phyloP scores from a whole-genome alignment of 1,284 basidiomycete genomes.

The Xerocomus amazonicus region DNA sequence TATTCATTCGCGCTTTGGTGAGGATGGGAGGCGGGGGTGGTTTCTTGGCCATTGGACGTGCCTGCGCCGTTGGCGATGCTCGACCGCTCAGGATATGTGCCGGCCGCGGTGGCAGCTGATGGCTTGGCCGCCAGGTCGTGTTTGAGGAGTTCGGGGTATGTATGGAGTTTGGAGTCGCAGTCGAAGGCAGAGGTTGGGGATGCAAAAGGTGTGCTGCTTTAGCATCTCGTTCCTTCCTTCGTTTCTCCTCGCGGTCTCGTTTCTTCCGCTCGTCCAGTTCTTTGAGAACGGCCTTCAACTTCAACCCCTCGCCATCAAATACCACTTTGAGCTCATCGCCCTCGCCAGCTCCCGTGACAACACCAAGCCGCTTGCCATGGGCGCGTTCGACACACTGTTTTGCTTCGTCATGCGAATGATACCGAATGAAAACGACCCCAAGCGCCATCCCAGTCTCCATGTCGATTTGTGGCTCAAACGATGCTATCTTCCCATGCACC shows the following conservation, averaged over 20 bases:
- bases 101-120: slow-evolving; percentile 33
- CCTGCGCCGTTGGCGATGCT: slow-evolving; percentile 28
- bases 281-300: slow-evolving; percentile 55
- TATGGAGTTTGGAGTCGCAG: slow-evolving; percentile 27
- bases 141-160: slow-evolving; percentile 29
- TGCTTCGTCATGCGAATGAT: slow-evolving; percentile 56
- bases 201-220: slow-evolving; percentile 18
- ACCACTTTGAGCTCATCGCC: slow-evolving; percentile 56
- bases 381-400: slow-evolving; percentile 59
- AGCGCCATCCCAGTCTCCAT: slow-evolving; percentile 76
- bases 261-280: slow-evolving; percentile 56
- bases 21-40: slow-evolving; percentile 15
- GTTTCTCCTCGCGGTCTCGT: slow-evolving; percentile 48
- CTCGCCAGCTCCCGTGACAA: slow-evolving; percentile 31
- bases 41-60: slow-evolving; percentile 33
- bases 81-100: slow-evolving; percentile 26
- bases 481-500: slow-evolving; percentile 62
- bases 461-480: slow-evolving; percentile 82
- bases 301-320: slow-evolving; percentile 59
- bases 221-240: slow-evolving; percentile 37
- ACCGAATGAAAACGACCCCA: slow-evolving; percentile 81
- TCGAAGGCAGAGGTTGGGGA: slow-evolving; percentile 16
- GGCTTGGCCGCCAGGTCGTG: slow-evolving; percentile 22
- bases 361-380: slow-evolving; percentile 48
- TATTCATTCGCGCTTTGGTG: slow-evolving; percentile 29